A percentile compares a stretch with the other conserved stretches of the same genome.
These are phyloP conservation scores for Boletellus emodensis DNA, from an alignment of 768 basidiomycete genomes.

Conservation along the genomic window DNA sequence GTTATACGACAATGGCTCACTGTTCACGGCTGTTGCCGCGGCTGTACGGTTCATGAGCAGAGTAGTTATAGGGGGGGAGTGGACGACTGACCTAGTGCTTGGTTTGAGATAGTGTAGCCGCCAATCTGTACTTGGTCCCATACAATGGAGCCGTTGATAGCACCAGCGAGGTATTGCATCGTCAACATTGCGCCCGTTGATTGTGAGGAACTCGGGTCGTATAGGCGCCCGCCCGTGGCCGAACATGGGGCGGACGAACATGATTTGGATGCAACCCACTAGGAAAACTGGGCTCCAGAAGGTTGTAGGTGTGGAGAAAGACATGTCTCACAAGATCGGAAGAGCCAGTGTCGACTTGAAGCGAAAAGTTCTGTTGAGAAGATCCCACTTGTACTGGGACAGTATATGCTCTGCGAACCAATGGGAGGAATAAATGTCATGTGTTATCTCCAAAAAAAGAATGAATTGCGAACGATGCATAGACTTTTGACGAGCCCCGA, in stretches of 20 bases:
- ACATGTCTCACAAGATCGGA: slow-evolving; percentile 61
- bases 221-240: slow-evolving; percentile 43
- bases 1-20: slow-evolving; percentile 52
- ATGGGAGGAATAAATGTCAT: not conserved
- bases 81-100: slow-evolving; percentile 58
- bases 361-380: slow-evolving; percentile 45
- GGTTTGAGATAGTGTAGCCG: slow-evolving; percentile 56
- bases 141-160: slow-evolving; percentile 57
- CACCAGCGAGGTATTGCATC: slow-evolving; percentile 59
- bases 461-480: not conserved
- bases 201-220: slow-evolving; percentile 50
- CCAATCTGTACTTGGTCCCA: slow-evolving; percentile 68
- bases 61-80: not conserved
- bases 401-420: slow-evolving; percentile 55
- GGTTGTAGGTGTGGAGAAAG: not conserved
- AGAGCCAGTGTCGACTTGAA: slow-evolving; percentile 81
- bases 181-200: slow-evolving; percentile 42
- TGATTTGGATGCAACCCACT: slow-evolving; percentile 74
- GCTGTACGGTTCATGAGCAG: slow-evolving; percentile 35
- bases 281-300: not conserved
- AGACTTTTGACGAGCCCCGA: not conserved
- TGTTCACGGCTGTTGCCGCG: slow-evolving; percentile 49
- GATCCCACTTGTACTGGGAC: slow-evolving; percentile 55
- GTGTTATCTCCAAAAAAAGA: not conserved
- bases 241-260: slow-evolving; percentile 56